These are phyloP conservation scores for Neofusicoccum sp. DNA, from an alignment of 2,329 filamentous ascomycete species.

Conservation along the genomic window DNA sequence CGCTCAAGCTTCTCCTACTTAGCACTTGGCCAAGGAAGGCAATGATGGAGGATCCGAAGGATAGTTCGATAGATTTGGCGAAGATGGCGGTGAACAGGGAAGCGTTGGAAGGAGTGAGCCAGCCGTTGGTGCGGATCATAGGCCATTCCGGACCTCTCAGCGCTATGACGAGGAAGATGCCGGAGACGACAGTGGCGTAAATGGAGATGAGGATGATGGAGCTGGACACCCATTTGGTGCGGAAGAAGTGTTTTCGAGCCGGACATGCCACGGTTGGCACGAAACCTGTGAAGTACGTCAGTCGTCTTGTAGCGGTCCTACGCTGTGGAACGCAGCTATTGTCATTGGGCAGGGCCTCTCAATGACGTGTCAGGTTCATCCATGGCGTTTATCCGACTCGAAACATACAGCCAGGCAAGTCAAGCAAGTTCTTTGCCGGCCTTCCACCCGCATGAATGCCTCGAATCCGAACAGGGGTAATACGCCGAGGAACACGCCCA, in stretches of 20 bases:
- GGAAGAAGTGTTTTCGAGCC: slow-evolving; percentile 38
- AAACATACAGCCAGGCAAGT: too few relatives aligned
- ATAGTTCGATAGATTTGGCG: slow-evolving; percentile 74
- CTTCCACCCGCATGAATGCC: too few relatives aligned
- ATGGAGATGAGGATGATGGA: slow-evolving; percentile 48
- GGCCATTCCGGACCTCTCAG: slow-evolving; percentile 64
- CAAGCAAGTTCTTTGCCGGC: too few relatives aligned
- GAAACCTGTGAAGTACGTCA: slow-evolving; percentile 26
- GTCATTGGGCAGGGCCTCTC: too few relatives aligned
- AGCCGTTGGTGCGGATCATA: slow-evolving; percentile 53
- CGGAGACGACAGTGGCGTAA: slow-evolving; percentile 64
- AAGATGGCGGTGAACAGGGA: slow-evolving; percentile 66
- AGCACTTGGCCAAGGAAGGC: slow-evolving; percentile 72
- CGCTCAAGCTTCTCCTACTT: slow-evolving; percentile 62
- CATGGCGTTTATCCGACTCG: too few relatives aligned
- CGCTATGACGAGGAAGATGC: slow-evolving; percentile 64
- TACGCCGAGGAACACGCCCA: too few relatives aligned
- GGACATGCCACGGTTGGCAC: slow-evolving; percentile 37
- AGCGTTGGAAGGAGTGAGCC: slow-evolving; percentile 61
- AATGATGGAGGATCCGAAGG: slow-evolving; percentile 75
- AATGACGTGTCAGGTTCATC: too few relatives aligned
- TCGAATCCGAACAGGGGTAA: too few relatives aligned
- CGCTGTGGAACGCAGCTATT: too few relatives aligned
- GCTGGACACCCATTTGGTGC: slow-evolving; percentile 19
- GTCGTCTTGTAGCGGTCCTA: too few relatives aligned